A percentile compares a stretch with the other conserved stretches of the same genome.
Evolutionary conservation across 768 basidiomycete species (phyloP).

Genomic region (Tylopilus vinaceipallidus): DNA sequence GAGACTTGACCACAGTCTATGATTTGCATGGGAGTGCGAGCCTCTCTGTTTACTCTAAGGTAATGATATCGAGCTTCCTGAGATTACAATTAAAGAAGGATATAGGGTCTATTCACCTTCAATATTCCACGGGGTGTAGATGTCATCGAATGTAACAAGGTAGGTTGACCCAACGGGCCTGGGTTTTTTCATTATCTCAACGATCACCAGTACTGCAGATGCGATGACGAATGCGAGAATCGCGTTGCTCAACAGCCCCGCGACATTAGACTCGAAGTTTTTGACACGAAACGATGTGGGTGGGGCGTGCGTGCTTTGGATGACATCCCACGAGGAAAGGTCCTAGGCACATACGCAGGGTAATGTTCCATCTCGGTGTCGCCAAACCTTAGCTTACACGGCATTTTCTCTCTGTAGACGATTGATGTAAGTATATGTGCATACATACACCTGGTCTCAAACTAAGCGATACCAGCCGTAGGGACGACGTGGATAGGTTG

Average conservation of each 20-base stretch:
- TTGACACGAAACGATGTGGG: constrained; percentile 56
- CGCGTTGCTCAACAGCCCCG: constrained; percentile 62
- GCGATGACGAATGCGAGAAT: constrained; percentile 48
- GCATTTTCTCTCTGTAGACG: constrained; percentile 31
- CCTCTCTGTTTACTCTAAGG: constrained; percentile 43
- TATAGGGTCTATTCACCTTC: constrained; percentile 52
- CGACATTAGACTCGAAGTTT: constrained; percentile 58
- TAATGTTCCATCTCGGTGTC: constrained; percentile 28
- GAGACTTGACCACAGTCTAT: constrained; percentile 40
- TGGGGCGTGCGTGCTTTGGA: constrained; percentile 61
- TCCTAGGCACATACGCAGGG: constrained; percentile 72
- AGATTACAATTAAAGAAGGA: not conserved
- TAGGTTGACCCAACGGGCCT: constrained; percentile 23
- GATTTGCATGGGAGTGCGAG: constrained; percentile 26
- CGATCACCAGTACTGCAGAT: constrained; percentile 42
- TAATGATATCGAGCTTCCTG: constrained; percentile 14
- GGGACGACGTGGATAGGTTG: constrained; percentile 41
- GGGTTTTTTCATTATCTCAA: not conserved
- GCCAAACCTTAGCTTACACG: constrained; percentile 2
- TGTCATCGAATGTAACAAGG: constrained; percentile 68
- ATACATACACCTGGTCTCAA: not conserved
- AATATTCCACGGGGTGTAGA: constrained; percentile 41
- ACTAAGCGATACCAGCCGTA: constrained; percentile 33
- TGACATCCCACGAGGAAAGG: constrained; percentile 48
- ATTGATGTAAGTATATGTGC: constrained; percentile 40